These are phyloP conservation scores for Trametes maxima DNA, from an alignment of 768 basidiomycete species.

Conservation along the genomic window DNA sequence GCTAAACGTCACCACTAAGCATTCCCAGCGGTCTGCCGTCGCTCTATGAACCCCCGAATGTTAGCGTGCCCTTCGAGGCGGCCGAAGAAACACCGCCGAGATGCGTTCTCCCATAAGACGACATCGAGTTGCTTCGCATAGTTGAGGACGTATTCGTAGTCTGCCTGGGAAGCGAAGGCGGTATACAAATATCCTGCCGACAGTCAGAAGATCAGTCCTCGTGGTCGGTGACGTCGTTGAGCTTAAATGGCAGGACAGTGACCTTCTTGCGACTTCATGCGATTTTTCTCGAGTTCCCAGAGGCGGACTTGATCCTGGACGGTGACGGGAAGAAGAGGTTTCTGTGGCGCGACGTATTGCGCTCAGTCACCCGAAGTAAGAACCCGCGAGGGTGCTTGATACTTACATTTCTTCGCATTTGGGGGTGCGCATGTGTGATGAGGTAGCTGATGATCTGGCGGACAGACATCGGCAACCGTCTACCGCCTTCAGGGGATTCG, in stretches of 20 bases:
- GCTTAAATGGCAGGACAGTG: conserved; percentile 27
- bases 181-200: conserved; percentile 82
- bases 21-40: conserved; percentile 44
- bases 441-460: conserved; percentile 88
- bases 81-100: conserved; percentile 81
- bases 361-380: background rate
- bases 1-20: conserved; percentile 18
- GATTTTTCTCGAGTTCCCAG: conserved; percentile 95
- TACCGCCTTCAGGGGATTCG: conserved; percentile 2
- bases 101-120: conserved; percentile 79
- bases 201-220: conserved; percentile 23
- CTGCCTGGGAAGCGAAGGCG: conserved; percentile 81
- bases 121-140: conserved; percentile 84
- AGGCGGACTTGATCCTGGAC: conserved; percentile 97
- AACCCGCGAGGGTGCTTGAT: background rate
- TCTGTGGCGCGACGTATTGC: conserved; percentile 46
- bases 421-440: conserved; percentile 92
- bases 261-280: conserved; percentile 90
- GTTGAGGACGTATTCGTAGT: conserved; percentile 84
- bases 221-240: conserved; percentile 22
- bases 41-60: conserved; percentile 79
- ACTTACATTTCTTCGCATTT: conserved; percentile 92
- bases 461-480: conserved; percentile 8
- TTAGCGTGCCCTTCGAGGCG: conserved; percentile 76
- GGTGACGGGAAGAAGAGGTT: conserved; percentile 92